Percentiles rank a stretch among this genome's conserved stretches.
Evolutionary conservation across 257 asterid genomes (phyloP).

Genomic region (Ehretia macrophylla): DNA sequence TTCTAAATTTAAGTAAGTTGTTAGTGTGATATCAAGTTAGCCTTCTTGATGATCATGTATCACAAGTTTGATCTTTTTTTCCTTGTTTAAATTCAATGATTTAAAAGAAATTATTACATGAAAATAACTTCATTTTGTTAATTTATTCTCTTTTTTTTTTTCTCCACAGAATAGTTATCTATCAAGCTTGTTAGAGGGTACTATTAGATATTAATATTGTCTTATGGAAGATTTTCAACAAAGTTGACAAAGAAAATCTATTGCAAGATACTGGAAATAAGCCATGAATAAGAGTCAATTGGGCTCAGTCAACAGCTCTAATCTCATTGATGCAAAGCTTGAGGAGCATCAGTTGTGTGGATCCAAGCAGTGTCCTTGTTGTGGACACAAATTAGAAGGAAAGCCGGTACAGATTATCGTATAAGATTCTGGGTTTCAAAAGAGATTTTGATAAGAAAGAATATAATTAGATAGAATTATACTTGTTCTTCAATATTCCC

Average conservation of each 20-base stretch:
- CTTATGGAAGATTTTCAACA: not conserved
- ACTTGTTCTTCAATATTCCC: constrained; percentile 11
- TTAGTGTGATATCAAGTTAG: not conserved
- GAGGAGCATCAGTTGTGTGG: constrained; percentile 95
- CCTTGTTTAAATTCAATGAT: too few species aligned
- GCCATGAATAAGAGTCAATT: not conserved
- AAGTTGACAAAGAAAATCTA: not conserved
- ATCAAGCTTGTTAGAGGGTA: not conserved
- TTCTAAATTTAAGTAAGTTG: not conserved
- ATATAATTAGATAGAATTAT: constrained; percentile 15
- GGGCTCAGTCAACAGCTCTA: constrained; percentile 32
- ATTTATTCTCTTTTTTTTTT: too few species aligned
- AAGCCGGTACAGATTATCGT: constrained; percentile 58
- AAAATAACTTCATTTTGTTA: too few species aligned
- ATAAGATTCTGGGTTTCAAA: constrained; percentile 40
- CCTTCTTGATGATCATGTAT: not conserved
- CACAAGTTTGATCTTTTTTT: too few species aligned
- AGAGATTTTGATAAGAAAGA: constrained; percentile 20
- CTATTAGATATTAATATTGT: not conserved
- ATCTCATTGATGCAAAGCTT: constrained; percentile 93
- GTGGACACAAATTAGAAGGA: constrained; percentile 92
- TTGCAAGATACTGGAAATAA: not conserved
- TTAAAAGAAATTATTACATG: too few species aligned
- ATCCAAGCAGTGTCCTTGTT: constrained; percentile 94
- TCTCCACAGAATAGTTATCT: not conserved